Evolutionary conservation across 2,329 filamentous ascomycete species (phyloP).

Genomic region (Exophiala mesophila): DNA sequence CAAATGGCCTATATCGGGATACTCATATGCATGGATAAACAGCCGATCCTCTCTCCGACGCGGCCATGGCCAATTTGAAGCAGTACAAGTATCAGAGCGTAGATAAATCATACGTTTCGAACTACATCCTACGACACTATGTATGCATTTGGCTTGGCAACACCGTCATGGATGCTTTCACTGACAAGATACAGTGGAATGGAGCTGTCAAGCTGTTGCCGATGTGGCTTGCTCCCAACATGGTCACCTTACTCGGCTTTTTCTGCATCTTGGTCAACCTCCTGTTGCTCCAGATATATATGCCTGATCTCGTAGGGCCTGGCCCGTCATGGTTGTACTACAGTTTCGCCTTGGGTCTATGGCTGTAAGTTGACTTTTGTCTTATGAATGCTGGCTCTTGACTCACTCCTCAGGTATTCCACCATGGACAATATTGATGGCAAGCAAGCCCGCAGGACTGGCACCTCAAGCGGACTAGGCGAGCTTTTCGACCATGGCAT

Average conservation of each 20-base stretch:
- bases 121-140: slow-evolving; percentile 92
- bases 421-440: slow-evolving; percentile 99
- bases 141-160: slow-evolving; percentile 58
- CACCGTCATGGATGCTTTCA: too few species aligned
- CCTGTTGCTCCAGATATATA: slow-evolving; percentile 65
- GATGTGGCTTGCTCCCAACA: slow-evolving; percentile 94
- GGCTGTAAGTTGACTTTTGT: slow-evolving; percentile 63
- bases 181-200: slow-evolving; percentile 68
- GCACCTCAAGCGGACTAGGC: slow-evolving; percentile 88
- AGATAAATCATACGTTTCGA: slow-evolving; percentile 88
- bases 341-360: slow-evolving; percentile 90
- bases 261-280: slow-evolving; percentile 89
- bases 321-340: slow-evolving; percentile 90
- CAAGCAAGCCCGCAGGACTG: slow-evolving; percentile 91
- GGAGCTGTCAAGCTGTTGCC: slow-evolving; percentile 86
- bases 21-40: slow-evolving; percentile 1
- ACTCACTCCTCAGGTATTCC: slow-evolving; percentile 58
- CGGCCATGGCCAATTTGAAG: slow-evolving; percentile 84
- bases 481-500: slow-evolving; percentile 99
- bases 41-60: slow-evolving; percentile 67
- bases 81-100: slow-evolving; percentile 97
- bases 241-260: slow-evolving; percentile 94
- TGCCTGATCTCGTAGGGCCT: slow-evolving; percentile 87
- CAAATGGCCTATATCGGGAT: slow-evolving; percentile 32
- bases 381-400: not conserved